Base-by-base conservation (phyloP, 306 rosid species). In the Hippophae gyantsensis region DNA sequence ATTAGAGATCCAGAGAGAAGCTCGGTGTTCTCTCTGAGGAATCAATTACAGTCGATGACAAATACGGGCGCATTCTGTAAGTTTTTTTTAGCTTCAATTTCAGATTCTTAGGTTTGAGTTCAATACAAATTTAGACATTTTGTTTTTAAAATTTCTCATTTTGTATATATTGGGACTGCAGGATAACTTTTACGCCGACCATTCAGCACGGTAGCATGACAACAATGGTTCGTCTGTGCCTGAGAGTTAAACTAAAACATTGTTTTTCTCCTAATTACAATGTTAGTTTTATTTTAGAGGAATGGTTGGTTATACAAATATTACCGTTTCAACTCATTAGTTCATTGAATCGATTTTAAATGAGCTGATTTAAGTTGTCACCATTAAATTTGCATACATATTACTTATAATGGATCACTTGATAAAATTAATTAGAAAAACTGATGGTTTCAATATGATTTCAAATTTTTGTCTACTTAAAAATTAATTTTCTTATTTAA, bases 131-230 rank as follows among this genome's bases (percentile, higher is more conserved):
- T 64, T 58, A 8, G 44, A 14, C 38, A 26, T 47, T 48, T 2
- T 0, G 6, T 40, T 9, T 43, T 60, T 6, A 9, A 5, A 52
- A 7, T 52, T 48, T 64, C 13, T 26, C 7, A 51, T 50, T 63
- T 14, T 8, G 23, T 61, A 7, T 27, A 60, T 61, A 41, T 58
- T 11, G 10, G 38, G 43, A 7, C 13, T 53, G 53, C 53, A 90
- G 98, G 96, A 92, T 92, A 45, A 92, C 96, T 43, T 92, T 92
- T 64, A 92, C 95, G 46, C 98, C 98, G 9, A 92, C 98, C 12
- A 85, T 92, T 47, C 98, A 79, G 77, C 96, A 92, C 76, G 87
- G 98, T 62, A 92, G 96, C 58, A 92, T 87, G 96, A 96, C 96
- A 27, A 87, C 96, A 3, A 95, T 92, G 10, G 87, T 92, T 7